These are phyloP conservation scores for Berberis thunbergii DNA, from an alignment of 164 flowering plant species.

Conservation along the genomic window DNA sequence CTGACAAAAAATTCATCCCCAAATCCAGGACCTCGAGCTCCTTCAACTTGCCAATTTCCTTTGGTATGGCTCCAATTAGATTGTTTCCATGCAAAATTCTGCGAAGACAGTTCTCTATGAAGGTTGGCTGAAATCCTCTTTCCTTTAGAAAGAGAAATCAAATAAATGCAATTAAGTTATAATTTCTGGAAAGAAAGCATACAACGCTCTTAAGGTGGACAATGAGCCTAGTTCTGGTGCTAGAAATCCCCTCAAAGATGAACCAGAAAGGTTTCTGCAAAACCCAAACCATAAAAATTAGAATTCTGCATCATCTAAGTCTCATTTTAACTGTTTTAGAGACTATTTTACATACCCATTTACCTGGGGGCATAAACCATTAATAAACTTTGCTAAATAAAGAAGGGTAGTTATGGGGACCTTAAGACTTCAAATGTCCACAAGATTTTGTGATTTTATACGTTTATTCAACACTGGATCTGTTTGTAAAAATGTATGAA, in stretches of 20 bases:
- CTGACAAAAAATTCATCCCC: slow-evolving; percentile 64
- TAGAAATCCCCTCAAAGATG: slow-evolving; percentile 45
- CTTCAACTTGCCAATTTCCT: slow-evolving; percentile 60
- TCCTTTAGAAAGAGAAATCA: neutral
- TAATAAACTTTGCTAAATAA: too few relatives aligned
- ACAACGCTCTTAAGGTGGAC: slow-evolving; percentile 63
- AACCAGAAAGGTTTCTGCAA: slow-evolving; percentile 18
- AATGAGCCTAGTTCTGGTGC: slow-evolving; percentile 64
- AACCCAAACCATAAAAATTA: neutral
- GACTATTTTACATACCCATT: too few relatives aligned
- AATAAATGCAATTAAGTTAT: neutral
- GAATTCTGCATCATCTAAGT: neutral
- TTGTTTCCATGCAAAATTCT: slow-evolving; percentile 64
- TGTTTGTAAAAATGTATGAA: neutral
- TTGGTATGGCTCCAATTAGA: slow-evolving; percentile 70
- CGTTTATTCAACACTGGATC: neutral
- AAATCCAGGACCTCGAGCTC: slow-evolving; percentile 69
- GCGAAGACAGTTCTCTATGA: slow-evolving; percentile 12
- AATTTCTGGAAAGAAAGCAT: slow-evolving; percentile 17
- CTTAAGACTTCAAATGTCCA: neutral
- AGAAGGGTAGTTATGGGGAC: too few relatives aligned
- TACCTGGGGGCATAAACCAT: too few relatives aligned
- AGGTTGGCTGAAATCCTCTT: neutral
- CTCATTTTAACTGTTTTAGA: neutral
- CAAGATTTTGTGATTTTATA: neutral